Percentiles rank a stretch among this genome's conserved stretches.
Evolutionary conservation across 2,329 filamentous ascomycete species (phyloP).

Genomic region (Huntiella bhutanensis): DNA sequence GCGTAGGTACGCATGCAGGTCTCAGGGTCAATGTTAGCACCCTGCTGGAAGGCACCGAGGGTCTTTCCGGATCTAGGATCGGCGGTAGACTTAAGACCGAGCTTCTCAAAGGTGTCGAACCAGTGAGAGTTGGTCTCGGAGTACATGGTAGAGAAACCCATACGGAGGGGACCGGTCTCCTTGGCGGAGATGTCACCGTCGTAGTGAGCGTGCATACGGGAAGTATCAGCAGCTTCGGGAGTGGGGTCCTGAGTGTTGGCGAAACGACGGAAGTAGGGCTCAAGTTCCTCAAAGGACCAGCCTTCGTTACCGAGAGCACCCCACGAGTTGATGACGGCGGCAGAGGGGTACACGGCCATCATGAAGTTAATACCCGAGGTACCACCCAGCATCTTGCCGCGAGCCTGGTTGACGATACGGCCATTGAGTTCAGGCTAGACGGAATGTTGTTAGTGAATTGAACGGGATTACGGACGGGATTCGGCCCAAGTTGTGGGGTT

Average conservation of each 20-base stretch:
- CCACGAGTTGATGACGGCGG: constrained; percentile 13
- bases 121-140: constrained; percentile 19
- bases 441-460: no score
- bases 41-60: constrained; percentile 19
- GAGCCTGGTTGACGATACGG: constrained; percentile 17
- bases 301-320: constrained; percentile 15
- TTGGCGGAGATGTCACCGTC: constrained; percentile 17
- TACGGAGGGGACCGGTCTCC: constrained; percentile 15
- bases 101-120: constrained; percentile 19
- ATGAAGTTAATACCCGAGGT: constrained; percentile 42
- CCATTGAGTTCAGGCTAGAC: constrained; percentile 11
- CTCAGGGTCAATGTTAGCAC: constrained; percentile 17
- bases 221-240: constrained; percentile 15
- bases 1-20: constrained; percentile 19
- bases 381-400: constrained; percentile 40
- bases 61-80: constrained; percentile 18
- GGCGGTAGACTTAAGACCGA: constrained; percentile 18
- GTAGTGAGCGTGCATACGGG: constrained; percentile 18
- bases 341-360: constrained; percentile 16
- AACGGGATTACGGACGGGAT: no score
- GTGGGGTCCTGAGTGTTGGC: constrained; percentile 17
- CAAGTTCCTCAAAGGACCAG: constrained; percentile 16
- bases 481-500: no score
- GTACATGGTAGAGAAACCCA: constrained; percentile 14
- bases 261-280: constrained; percentile 20